Evolutionary conservation across 129 eudicot species (phyloP).

Genomic region (Lactuca sativa): DNA sequence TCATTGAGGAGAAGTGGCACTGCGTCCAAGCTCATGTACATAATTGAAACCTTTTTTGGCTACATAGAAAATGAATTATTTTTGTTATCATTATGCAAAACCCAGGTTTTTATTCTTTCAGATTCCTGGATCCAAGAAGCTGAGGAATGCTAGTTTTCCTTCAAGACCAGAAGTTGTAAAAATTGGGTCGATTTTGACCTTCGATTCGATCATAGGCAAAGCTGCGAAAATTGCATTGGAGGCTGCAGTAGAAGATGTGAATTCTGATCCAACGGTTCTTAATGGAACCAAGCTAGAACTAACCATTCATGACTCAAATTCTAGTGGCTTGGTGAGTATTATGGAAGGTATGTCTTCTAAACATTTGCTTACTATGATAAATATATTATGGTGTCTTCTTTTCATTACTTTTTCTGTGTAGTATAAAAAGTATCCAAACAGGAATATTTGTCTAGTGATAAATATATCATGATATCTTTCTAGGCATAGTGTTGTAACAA

Average conservation of each 20-base stretch:
- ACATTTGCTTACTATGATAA: background rate
- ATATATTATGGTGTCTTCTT: no score
- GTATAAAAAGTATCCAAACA: no score
- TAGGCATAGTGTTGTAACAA: no score
- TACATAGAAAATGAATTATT: background rate
- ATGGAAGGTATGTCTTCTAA: slow-evolving; percentile 40
- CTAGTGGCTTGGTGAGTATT: slow-evolving; percentile 46
- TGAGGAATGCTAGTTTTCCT: slow-evolving; percentile 9
- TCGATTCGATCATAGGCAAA: slow-evolving; percentile 37
- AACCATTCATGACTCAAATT: slow-evolving; percentile 30
- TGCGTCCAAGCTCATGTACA: background rate
- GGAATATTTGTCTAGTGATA: no score
- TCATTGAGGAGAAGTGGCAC: no score
- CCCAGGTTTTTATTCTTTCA: background rate
- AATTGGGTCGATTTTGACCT: slow-evolving; percentile 44
- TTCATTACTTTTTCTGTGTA: background rate
- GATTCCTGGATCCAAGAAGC: background rate
- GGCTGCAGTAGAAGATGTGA: slow-evolving; percentile 50
- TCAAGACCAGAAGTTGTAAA: slow-evolving; percentile 42
- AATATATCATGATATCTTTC: no score
- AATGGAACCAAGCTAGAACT: slow-evolving; percentile 45
- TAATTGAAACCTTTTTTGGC: background rate
- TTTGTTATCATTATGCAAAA: background rate
- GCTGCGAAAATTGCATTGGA: slow-evolving; percentile 51
- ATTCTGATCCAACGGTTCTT: slow-evolving; percentile 44